Base-by-base conservation (phyloP, 768 basidiomycete genomes). In the Hydnum rufescens region DNA sequence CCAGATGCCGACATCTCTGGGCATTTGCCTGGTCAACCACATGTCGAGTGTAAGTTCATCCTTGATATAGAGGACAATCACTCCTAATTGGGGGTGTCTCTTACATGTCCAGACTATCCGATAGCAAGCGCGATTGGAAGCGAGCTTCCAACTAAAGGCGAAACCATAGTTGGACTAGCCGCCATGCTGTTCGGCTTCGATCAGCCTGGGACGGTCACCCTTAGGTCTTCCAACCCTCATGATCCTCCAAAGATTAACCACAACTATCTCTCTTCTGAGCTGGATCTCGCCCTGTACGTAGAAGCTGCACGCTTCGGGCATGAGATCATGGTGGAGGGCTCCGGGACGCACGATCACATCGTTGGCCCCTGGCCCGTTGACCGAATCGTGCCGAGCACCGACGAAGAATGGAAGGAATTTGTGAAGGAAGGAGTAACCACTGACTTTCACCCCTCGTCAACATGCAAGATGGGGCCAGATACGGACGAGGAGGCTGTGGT, bases 191-290 rank as follows among this genome's bases (percentile, higher is more conserved):
- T 51, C 16, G 43, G 49, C 2, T 49, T 53, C 8, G 39, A 51
- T 25, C 51, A 49, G 3, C 6, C 36, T 1, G 55, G 55, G n/a
- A 29, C 28, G 4, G 47, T 56, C 2, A 47, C 36, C 52, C 49
- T 56, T 8, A 34, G 43, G 49, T 53, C 49, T 4, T 8, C 48
- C 28, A 49, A 56, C 34, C 55, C 55, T 0, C 4, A n/a, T 13
- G 49, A 23, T 31, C 22, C 46, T 31, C 55, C 55, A 19, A 39
- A 32, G 1, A 32, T 53, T 49, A 53, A 56, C 42, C 47, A 52
- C 48, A 48, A 44, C 23, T 56, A 56, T 42, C 52, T 56, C 32
- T 34, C 26, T 42, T 5, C 39, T 42, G 36, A 34, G 6, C 22
- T 25, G 5, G 51, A 52, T 28, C 34, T 22, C 23, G 36, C 26